Evolutionary conservation across 805 yeast genomes (phyloP).

Genomic region (Vanderwaltozyma tropicalis): DNA sequence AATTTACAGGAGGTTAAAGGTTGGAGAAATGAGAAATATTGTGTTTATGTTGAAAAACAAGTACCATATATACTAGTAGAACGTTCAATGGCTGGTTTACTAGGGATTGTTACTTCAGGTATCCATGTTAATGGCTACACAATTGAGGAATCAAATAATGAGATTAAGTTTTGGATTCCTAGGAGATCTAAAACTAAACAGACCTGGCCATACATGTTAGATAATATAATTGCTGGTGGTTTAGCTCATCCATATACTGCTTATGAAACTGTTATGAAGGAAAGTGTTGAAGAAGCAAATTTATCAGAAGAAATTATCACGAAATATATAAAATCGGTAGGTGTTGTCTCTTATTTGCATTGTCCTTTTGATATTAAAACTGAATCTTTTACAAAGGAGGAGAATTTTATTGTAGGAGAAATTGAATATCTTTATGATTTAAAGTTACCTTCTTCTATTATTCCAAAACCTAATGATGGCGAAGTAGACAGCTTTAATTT

Average conservation of each 20-base stretch:
- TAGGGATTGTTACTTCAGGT: constrained; percentile 88
- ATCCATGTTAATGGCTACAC: constrained; percentile 78
- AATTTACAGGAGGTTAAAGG: constrained; percentile 36
- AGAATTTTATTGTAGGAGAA: constrained; percentile 76
- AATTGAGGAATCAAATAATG: constrained; percentile 35
- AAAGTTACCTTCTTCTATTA: constrained; percentile 35
- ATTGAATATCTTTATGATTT: constrained; percentile 74
- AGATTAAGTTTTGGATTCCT: constrained; percentile 70
- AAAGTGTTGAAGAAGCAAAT: constrained; percentile 87
- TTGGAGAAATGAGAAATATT: constrained; percentile 83
- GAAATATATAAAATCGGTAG: constrained; percentile 38
- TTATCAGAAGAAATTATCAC: constrained; percentile 43
- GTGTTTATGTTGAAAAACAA: constrained; percentile 47
- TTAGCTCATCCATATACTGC: constrained; percentile 70
- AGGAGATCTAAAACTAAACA: constrained; percentile 65
- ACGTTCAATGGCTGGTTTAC: constrained; percentile 65
- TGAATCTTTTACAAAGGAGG: constrained; percentile 30
- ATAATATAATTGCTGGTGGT: constrained; percentile 94
- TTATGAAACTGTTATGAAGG: constrained; percentile 72
- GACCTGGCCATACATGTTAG: constrained; percentile 85
- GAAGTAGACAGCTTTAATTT: constrained; percentile 69
- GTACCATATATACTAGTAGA: constrained; percentile 62
- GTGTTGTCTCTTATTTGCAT: constrained; percentile 60
- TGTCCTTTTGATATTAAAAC: constrained; percentile 19
- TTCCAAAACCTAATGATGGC: constrained; percentile 56